These are phyloP conservation scores for Mortierella sp. DNA, from an alignment of 371 early-diverging fungal genomes.

Conservation along the genomic window DNA sequence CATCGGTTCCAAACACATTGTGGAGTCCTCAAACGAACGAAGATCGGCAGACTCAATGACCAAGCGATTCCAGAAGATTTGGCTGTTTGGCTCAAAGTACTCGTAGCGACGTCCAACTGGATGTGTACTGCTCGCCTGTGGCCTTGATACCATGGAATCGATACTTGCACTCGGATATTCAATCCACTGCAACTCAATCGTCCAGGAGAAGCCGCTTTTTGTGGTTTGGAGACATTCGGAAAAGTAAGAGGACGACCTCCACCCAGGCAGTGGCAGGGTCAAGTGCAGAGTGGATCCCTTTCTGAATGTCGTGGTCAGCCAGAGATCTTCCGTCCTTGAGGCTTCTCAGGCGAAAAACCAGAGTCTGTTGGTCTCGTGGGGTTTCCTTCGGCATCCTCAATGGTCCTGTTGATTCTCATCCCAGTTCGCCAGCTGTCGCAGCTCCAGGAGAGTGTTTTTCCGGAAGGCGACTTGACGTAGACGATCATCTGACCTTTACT, in stretches of 20 bases:
- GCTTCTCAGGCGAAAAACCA: background rate
- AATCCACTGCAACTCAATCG: background rate
- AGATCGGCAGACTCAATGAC: conserved; percentile 8
- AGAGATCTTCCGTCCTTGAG: too few species aligned
- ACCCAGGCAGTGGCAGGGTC: too few species aligned
- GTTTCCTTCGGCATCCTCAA: too few species aligned
- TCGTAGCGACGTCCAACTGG: conserved; percentile 22
- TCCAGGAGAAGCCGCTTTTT: background rate
- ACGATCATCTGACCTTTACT: background rate
- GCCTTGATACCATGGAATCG: conserved; percentile 21
- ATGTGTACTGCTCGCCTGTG: conserved; percentile 20
- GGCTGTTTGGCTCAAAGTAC: conserved; percentile 5
- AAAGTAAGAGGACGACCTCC: too few species aligned
- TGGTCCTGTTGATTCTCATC: background rate
- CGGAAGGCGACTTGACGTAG: too few species aligned
- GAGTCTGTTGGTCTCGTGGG: background rate
- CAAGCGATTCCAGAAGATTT: conserved; percentile 18
- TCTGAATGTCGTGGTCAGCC: too few species aligned
- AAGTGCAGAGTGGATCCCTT: too few species aligned
- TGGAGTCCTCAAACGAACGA: background rate
- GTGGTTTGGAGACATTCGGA: too few species aligned
- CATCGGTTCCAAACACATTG: conserved; percentile 12
- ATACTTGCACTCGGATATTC: conserved; percentile 17
- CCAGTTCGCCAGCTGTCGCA: conserved; percentile 67
- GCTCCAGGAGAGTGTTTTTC: conserved; percentile 60